A percentile compares a stretch with the other conserved stretches of the same genome.
Conservation (phyloP, 2,329 filamentous ascomycete species). For the Hypoxylon sp. region DNA sequence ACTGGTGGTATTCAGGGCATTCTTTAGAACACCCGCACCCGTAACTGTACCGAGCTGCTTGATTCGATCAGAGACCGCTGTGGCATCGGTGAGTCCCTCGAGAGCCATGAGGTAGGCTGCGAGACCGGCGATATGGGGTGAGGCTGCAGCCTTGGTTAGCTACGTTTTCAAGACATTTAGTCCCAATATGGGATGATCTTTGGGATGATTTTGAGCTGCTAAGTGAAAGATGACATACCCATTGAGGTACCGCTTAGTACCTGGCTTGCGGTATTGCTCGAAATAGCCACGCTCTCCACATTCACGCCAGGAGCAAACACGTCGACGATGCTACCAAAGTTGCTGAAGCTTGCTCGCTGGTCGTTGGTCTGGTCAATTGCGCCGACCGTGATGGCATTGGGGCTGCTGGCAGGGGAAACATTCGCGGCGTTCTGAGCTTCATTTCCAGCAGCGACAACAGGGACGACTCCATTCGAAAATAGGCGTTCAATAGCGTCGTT, state of each 20-base stretch:
- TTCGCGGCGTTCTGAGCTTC: conserved; percentile 64
- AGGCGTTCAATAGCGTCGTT: conserved; percentile 68
- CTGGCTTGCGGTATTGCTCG: conserved; percentile 59
- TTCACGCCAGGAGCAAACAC: conserved; percentile 69
- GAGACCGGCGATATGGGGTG: conserved; percentile 75
- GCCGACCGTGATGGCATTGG: conserved; percentile 70
- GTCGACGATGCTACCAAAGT: conserved; percentile 67
- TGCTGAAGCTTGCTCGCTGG: conserved; percentile 66
- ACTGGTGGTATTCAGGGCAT: conserved; percentile 60
- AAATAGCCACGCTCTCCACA: conserved; percentile 66
- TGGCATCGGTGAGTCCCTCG: conserved; percentile 61
- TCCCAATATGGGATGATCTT: not conserved
- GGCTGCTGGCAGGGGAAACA: conserved; percentile 67
- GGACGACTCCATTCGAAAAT: conserved; percentile 64
- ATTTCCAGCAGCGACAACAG: conserved; percentile 72
- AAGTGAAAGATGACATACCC: conserved; percentile 51
- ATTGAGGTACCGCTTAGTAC: conserved; percentile 69
- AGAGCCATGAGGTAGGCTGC: conserved; percentile 75
- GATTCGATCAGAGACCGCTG: conserved; percentile 61
- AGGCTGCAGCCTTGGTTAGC: conserved; percentile 60
- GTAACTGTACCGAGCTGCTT: conserved; percentile 64
- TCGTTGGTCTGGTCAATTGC: conserved; percentile 67
- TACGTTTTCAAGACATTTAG: not conserved
- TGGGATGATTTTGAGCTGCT: not conserved
- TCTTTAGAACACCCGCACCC: conserved; percentile 59